These are phyloP conservation scores for Backusella australiensis DNA, from an alignment of 192 early-diverging fungal genomes.

Conservation along the genomic window DNA sequence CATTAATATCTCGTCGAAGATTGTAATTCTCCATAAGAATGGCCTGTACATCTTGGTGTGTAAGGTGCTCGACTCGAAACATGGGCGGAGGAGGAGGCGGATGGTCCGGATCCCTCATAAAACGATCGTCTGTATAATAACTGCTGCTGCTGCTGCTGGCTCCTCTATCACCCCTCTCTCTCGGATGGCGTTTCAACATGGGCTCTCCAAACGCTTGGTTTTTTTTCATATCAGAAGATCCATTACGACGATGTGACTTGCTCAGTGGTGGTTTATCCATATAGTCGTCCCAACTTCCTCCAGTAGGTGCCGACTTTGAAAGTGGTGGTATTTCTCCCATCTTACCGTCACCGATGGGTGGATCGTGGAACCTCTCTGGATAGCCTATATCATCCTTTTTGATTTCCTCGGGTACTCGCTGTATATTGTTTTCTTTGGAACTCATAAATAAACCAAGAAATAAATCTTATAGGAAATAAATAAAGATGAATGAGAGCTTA, in stretches of 20 bases:
- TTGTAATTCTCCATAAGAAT: conserved; percentile 9
- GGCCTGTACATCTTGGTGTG: not conserved
- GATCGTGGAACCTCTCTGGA: not conserved
- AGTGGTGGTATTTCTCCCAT: not conserved
- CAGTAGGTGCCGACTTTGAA: not conserved
- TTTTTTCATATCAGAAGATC: conserved; percentile 1
- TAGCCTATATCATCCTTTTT: conserved; percentile 7
- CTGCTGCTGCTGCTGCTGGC: not conserved
- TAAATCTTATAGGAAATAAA: not conserved
- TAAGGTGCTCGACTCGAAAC: conserved; percentile 2
- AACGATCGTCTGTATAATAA: not conserved
- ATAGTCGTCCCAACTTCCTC: not conserved
- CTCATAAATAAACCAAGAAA: not conserved
- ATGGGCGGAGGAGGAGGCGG: not conserved
- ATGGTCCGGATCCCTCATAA: not conserved
- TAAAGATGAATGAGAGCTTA: not conserved
- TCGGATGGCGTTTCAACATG: conserved; percentile 2
- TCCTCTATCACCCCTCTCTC: not conserved
- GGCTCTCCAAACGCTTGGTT: not conserved
- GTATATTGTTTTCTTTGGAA: not conserved
- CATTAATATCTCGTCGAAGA: not conserved
- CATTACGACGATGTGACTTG: not conserved
- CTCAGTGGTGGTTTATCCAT: not conserved
- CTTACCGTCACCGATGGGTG: not conserved
- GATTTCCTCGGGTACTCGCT: not conserved